Percentiles rank a stretch among this genome's conserved stretches.
Conservation (phyloP, 2,329 filamentous ascomycete species). For the Podosphaera aphanis region DNA sequence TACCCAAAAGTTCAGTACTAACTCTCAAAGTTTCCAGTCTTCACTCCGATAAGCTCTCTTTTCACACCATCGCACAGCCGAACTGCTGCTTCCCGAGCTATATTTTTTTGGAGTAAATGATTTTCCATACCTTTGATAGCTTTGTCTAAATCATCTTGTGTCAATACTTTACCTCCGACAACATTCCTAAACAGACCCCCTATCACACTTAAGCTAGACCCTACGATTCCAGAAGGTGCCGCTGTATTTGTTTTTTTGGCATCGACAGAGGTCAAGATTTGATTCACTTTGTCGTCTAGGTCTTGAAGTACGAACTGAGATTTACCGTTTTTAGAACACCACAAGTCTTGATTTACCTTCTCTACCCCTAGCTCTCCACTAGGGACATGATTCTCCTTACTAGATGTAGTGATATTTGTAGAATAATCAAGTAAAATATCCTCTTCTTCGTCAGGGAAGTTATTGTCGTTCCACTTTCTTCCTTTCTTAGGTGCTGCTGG, state of each 20-base stretch:
- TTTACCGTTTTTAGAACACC: constrained; percentile 65
- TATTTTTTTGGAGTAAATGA: constrained; percentile 83
- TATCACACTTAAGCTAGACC: constrained; percentile 59
- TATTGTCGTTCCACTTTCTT: constrained; percentile 80
- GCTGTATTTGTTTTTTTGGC: constrained; percentile 28
- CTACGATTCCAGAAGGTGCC: constrained; percentile 39
- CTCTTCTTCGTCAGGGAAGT: constrained; percentile 58
- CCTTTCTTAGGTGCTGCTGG: constrained; percentile 51
- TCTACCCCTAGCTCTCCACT: constrained; percentile 37
- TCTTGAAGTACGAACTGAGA: constrained; percentile 90
- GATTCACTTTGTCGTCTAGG: constrained; percentile 77
- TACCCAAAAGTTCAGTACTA: constrained; percentile 7
- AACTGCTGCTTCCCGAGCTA: constrained; percentile 79
- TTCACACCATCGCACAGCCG: constrained; percentile 81
- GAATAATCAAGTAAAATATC: constrained; percentile 76
- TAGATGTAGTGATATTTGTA: constrained; percentile 27
- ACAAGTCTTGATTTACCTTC: constrained; percentile 52
- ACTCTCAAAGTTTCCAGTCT: constrained; percentile 77
- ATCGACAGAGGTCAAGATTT: constrained; percentile 64
- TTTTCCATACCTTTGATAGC: constrained; percentile 92
- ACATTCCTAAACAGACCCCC: constrained; percentile 83
- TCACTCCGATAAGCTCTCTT: constrained; percentile 68
- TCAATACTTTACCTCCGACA: constrained; percentile 79
- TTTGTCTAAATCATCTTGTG: constrained; percentile 70
- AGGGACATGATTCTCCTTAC: constrained; percentile 28